phyloP scores from a whole-genome alignment of 169 alveolate genomes.

The Hammondia hammondi region DNA sequence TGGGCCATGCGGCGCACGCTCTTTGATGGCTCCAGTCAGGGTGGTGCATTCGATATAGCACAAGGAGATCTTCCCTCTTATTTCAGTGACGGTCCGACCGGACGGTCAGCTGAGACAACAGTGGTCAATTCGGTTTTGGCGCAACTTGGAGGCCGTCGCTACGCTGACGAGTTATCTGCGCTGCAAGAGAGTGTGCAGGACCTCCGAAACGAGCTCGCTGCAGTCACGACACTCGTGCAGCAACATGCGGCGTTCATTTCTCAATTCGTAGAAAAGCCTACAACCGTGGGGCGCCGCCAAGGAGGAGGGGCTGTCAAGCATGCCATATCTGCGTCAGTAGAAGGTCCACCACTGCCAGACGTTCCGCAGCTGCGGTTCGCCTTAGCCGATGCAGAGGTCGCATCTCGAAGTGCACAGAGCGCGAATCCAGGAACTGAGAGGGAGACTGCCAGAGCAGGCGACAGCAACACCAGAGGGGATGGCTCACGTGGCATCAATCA shows the following conservation, averaged over 20 bases:
- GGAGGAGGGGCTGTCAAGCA: not conserved
- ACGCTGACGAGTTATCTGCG: not conserved
- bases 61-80: not conserved
- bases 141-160: not conserved
- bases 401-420: not conserved
- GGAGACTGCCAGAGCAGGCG: not conserved
- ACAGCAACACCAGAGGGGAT: not conserved
- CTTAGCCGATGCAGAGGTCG: not conserved
- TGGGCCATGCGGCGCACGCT: not conserved
- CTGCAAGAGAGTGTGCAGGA: constrained; percentile 7
- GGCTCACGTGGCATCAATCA: not conserved
- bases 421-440: not conserved
- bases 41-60: not conserved
- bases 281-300: not conserved
- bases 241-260: not conserved
- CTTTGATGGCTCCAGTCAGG: not conserved
- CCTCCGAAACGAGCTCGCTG: constrained; percentile 17
- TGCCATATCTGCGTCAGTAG: not conserved
- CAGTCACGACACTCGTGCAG: constrained; percentile 16
- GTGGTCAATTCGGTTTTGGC: not conserved
- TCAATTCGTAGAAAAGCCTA: constrained; percentile 1
- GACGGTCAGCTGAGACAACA: not conserved
- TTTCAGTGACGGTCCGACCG: not conserved
- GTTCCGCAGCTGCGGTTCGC: not conserved
- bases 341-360: constrained; percentile 6